Base-by-base conservation (phyloP, 176 grass and related monocot species). In the Elymus sibiricus region DNA sequence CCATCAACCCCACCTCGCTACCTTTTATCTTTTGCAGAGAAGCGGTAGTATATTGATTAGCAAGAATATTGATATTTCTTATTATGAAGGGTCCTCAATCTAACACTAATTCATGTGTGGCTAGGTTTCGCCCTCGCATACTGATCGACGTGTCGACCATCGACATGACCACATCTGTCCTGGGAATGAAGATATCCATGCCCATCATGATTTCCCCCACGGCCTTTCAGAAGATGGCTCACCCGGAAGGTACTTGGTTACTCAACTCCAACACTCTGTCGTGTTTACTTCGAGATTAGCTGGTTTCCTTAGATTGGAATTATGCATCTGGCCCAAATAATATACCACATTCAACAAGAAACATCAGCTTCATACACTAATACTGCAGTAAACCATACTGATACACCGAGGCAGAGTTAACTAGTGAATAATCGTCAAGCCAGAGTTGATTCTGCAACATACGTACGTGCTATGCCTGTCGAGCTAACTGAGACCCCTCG, bases 201-300 rank as follows among this genome's bases (percentile, higher is more conserved):
- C 94, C 94, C 22, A 97, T 97, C 73, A 97, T 97, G 94, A 78
- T 97, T 77, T 92, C 94, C 68, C 94, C 94, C 29, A 97, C 77
- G 64, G 95, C 95, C 38, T 25, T 97, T 6, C 95, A 97, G 61
- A 97, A 94, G 37, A 97, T 97, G 95, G 95, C 95, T 11, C 88
- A 97, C 78, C 95, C 95, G 9, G 95, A 97, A 67, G 95, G 95
- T 97, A 92, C 56, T 22, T 94, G 78, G 42, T 16, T 51, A 10
- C 3, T 47, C 7, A 73, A 73, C 29, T n/a, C 26, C 0, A 34
- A 65, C 44, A 28, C 9, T 43, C 17, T 47, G 13, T 34, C 49
- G 49, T 68, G 46, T 34, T 58, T 11, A 25, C 22, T 61, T 37
- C 42, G 29, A 27, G 19, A 22, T 22, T 37, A 25, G 11, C 24